Conservation (phyloP, 495 filamentous ascomycete species). For the Monascus purpureus region DNA sequence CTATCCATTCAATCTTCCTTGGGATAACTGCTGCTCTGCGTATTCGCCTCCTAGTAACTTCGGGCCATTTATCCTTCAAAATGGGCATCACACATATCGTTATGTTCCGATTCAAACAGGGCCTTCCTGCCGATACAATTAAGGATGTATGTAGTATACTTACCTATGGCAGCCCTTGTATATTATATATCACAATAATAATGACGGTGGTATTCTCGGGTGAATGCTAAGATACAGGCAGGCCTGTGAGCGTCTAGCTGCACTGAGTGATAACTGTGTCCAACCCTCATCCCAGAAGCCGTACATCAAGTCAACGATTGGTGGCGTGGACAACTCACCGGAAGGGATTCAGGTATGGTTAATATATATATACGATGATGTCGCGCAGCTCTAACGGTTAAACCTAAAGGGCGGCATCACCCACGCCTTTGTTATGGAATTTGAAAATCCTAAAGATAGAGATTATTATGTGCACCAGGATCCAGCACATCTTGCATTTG, state of each 20-base stretch:
- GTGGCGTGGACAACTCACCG: slow-evolving; percentile 48
- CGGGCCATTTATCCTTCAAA: too few relatives aligned
- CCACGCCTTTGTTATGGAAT: slow-evolving; percentile 31
- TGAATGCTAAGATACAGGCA: too few relatives aligned
- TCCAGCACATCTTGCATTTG: slow-evolving; percentile 24
- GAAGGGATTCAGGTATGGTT: slow-evolving; percentile 46
- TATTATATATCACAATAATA: too few relatives aligned
- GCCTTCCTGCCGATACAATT: slow-evolving; percentile 21
- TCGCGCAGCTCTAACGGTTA: too few relatives aligned
- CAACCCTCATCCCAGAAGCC: slow-evolving; percentile 26
- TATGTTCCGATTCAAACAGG: slow-evolving; percentile 46
- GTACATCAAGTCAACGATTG: slow-evolving; percentile 41
- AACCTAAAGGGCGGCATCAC: slow-evolving; percentile 22
- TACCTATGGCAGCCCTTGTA: too few relatives aligned
- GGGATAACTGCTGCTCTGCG: too few relatives aligned
- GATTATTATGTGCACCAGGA: slow-evolving; percentile 30
- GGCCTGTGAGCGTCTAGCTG: slow-evolving; percentile 22
- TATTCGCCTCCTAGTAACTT: too few relatives aligned
- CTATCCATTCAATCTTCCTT: too few relatives aligned
- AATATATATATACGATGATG: not conserved
- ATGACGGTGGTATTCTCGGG: too few relatives aligned
- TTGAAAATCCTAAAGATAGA: slow-evolving; percentile 21
- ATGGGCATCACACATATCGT: slow-evolving; percentile 48
- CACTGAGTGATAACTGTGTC: slow-evolving; percentile 25
- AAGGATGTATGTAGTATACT: slow-evolving; percentile 29